These are phyloP conservation scores for Crithidia mellificae DNA, from an alignment of 208 protist species.

Conservation along the genomic window DNA sequence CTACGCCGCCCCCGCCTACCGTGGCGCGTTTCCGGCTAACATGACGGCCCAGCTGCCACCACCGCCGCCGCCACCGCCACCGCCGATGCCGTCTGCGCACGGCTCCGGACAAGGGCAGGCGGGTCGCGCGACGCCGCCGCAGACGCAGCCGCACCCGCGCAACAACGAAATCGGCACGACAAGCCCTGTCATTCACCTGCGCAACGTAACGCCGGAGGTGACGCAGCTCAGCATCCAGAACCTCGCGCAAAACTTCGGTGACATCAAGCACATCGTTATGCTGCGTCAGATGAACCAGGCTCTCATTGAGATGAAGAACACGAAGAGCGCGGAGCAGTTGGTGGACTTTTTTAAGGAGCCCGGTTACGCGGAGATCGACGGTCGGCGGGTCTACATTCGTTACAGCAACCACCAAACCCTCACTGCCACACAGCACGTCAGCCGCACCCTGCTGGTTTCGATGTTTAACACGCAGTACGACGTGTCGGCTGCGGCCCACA, in stretches of 20 bases:
- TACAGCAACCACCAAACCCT: constrained; percentile 91
- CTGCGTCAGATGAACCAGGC: constrained; percentile 93
- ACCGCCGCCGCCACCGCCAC: constrained; percentile 14
- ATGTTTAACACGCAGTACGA: constrained; percentile 95
- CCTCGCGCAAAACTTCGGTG: constrained; percentile 85
- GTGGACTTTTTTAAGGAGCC: constrained; percentile 87
- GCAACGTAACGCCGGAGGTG: constrained; percentile 91
- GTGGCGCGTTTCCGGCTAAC: constrained; percentile 34
- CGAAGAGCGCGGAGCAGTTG: constrained; percentile 85
- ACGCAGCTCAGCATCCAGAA: constrained; percentile 91
- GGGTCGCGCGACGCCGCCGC: constrained; percentile 4
- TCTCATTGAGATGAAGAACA: constrained; percentile 90
- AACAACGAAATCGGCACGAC: constrained; percentile 90
- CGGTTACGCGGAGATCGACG: constrained; percentile 90
- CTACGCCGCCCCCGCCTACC: constrained; percentile 43
- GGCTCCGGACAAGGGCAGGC: constrained; percentile 16
- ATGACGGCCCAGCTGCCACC: constrained; percentile 23
- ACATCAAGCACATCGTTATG: constrained; percentile 93
- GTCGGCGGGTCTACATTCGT: constrained; percentile 89
- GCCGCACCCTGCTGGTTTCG: constrained; percentile 86
- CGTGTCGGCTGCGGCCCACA: constrained; percentile 77
- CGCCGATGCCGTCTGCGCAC: constrained; percentile 22
- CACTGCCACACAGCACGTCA: constrained; percentile 87
- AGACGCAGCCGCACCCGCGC: constrained; percentile 38
- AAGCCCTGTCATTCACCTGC: constrained; percentile 88